These are phyloP conservation scores for Hysterium pulicare DNA, from an alignment of 2,329 filamentous ascomycete species.

Conservation along the genomic window DNA sequence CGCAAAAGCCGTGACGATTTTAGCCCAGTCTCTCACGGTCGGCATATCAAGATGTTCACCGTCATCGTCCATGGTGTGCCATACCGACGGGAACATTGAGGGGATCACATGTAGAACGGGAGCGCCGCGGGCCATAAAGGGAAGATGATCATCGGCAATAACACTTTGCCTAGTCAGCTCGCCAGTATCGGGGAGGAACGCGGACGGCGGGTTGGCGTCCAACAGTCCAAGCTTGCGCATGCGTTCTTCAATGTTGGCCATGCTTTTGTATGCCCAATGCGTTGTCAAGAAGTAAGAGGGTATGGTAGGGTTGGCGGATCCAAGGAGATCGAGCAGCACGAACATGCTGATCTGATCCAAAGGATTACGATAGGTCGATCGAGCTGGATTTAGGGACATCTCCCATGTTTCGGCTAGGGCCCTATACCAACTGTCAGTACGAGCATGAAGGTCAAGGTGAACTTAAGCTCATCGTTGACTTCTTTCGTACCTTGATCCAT, in stretches of 20 bases:
- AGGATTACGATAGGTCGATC: slow-evolving; percentile 70
- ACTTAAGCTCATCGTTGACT: neutral
- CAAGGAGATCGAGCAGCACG: slow-evolving; percentile 83
- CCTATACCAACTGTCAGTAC: slow-evolving; percentile 19
- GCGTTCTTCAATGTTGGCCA: slow-evolving; percentile 72
- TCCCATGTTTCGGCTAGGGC: slow-evolving; percentile 85
- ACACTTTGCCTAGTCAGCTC: neutral
- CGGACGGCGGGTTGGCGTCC: slow-evolving; percentile 41
- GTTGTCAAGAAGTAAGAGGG: slow-evolving; percentile 88
- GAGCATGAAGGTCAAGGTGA: neutral
- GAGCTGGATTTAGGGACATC: slow-evolving; percentile 61
- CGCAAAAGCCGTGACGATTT: slow-evolving; percentile 77
- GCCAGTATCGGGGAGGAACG: slow-evolving; percentile 62
- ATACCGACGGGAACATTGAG: slow-evolving; percentile 74
- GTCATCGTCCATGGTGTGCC: slow-evolving; percentile 84
- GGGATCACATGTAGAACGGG: slow-evolving; percentile 92
- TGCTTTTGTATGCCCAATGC: slow-evolving; percentile 85
- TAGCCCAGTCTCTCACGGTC: slow-evolving; percentile 85
- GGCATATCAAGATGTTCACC: slow-evolving; percentile 78
- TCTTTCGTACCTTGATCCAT: slow-evolving; percentile 68
- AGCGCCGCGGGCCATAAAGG: slow-evolving; percentile 84
- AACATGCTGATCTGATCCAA: slow-evolving; percentile 84
- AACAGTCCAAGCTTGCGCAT: slow-evolving; percentile 66
- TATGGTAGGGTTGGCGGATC: slow-evolving; percentile 63
- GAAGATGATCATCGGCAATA: slow-evolving; percentile 70